These are phyloP conservation scores for Cytospora mali DNA, from an alignment of 2,329 filamentous ascomycete genomes.

Conservation along the genomic window DNA sequence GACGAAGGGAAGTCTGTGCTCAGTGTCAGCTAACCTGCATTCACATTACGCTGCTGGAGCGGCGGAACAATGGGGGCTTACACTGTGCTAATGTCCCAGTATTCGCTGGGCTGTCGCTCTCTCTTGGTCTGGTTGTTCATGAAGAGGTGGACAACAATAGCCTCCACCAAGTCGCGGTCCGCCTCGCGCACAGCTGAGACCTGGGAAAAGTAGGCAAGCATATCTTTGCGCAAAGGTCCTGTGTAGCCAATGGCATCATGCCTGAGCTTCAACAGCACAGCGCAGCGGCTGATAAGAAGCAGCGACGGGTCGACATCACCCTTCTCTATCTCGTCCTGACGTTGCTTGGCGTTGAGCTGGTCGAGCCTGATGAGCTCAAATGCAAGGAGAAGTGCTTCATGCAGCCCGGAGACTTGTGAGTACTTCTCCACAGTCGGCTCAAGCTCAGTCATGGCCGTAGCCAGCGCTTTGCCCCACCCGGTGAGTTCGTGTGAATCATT, in stretches of 20 bases:
- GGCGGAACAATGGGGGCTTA: slow-evolving; percentile 45
- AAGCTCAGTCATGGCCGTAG: slow-evolving; percentile 66
- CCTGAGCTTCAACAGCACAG: slow-evolving; percentile 77
- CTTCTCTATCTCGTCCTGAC: slow-evolving; percentile 54
- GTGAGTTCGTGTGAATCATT: slow-evolving; percentile 79
- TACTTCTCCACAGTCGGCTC: slow-evolving; percentile 54
- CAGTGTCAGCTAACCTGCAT: slow-evolving; percentile 27
- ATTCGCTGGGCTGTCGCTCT: slow-evolving; percentile 58
- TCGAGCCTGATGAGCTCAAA: slow-evolving; percentile 83
- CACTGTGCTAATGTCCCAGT: slow-evolving; percentile 71
- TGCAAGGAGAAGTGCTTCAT: slow-evolving; percentile 79
- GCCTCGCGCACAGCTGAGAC: slow-evolving; percentile 77
- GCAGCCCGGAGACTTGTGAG: slow-evolving; percentile 54
- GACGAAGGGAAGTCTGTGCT: slow-evolving; percentile 25
- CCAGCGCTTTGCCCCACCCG: slow-evolving; percentile 79
- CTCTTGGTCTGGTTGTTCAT: slow-evolving; percentile 78
- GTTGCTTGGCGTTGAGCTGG: slow-evolving; percentile 71
- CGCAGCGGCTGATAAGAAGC: slow-evolving; percentile 82
- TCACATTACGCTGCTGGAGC: not conserved
- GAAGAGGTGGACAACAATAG: slow-evolving; percentile 77
- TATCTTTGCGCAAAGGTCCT: slow-evolving; percentile 86
- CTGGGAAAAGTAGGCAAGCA: slow-evolving; percentile 84
- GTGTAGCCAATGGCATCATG: slow-evolving; percentile 91
- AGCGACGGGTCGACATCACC: slow-evolving; percentile 78
- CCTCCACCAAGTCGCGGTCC: slow-evolving; percentile 82